phyloP scores from a whole-genome alignment of 2,329 filamentous ascomycete species.

The Ophiostoma pallidulum region DNA sequence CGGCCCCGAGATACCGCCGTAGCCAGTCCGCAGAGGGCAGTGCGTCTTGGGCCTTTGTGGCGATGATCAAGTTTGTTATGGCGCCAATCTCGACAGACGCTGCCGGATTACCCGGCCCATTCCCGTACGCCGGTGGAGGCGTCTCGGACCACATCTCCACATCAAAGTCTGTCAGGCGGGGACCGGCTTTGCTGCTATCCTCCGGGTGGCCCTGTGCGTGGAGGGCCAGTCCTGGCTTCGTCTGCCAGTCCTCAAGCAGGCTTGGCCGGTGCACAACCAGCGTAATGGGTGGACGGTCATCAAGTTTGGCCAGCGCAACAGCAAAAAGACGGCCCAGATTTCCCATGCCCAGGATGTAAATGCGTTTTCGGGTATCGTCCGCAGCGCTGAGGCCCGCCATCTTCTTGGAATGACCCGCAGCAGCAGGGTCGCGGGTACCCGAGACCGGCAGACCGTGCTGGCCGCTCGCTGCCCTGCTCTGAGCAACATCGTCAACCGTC shows the following conservation, averaged over 20 bases:
- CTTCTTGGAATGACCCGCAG: not conserved
- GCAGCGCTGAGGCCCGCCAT: not conserved
- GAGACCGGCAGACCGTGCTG: not conserved
- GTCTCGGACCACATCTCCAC: conserved; percentile 47
- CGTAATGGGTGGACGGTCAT: conserved; percentile 60
- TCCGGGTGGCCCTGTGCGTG: conserved; percentile 15
- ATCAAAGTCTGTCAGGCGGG: conserved; percentile 31
- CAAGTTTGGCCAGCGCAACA: conserved; percentile 53
- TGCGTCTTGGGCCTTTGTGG: conserved; percentile 64
- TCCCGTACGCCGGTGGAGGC: conserved; percentile 24
- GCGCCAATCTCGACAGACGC: conserved; percentile 20
- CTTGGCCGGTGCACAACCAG: conserved; percentile 61
- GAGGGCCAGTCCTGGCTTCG: conserved; percentile 35
- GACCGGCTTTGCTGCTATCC: conserved; percentile 19
- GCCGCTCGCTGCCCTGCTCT: not conserved
- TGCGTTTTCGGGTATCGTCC: conserved; percentile 30
- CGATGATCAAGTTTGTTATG: conserved; percentile 67
- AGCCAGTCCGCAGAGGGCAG: conserved; percentile 51
- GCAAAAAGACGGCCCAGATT: conserved; percentile 76
- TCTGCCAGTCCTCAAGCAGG: conserved; percentile 39
- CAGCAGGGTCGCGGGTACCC: too few species aligned
- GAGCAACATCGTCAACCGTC: conserved; percentile 7
- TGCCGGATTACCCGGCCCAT: not conserved
- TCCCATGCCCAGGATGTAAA: conserved; percentile 72
- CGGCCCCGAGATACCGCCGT: conserved; percentile 48